phyloP scores from a whole-genome alignment of 192 early-diverging fungal genomes.

The Borealophlyctis nickersoniae region DNA sequence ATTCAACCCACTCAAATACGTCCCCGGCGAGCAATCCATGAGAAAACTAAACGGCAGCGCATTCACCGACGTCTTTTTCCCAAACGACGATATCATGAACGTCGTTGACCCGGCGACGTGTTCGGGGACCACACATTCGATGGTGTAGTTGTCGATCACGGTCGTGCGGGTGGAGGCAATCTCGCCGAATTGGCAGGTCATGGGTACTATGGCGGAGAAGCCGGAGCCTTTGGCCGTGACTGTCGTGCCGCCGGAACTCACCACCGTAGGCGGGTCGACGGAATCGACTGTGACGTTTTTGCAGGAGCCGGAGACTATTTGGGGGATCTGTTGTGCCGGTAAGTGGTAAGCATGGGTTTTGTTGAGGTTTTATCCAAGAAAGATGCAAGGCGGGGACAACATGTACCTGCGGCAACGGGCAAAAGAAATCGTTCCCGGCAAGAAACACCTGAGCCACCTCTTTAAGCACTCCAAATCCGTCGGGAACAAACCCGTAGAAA shows the following conservation, averaged over 20 bases:
- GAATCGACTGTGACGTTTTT: slow-evolving; percentile 10
- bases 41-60: slow-evolving; percentile 9
- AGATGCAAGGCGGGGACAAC: no score
- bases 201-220: not conserved
- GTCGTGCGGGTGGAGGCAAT: slow-evolving; percentile 1
- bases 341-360: no score
- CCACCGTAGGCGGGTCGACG: slow-evolving; percentile 5
- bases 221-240: slow-evolving; percentile 10
- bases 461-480: not conserved
- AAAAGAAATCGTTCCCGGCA: slow-evolving; percentile 19
- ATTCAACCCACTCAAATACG: slow-evolving; percentile 12
- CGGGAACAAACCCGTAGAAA: slow-evolving; percentile 15
- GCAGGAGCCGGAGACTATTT: slow-evolving; percentile 12
- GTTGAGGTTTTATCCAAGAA: no score
- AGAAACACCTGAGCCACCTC: not conserved
- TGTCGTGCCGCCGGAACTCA: not conserved
- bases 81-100: slow-evolving; percentile 11
- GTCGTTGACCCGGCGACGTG: slow-evolving; percentile 3
- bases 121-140: slow-evolving; percentile 11
- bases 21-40: slow-evolving; percentile 16
- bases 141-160: not conserved
- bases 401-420: slow-evolving; percentile 20
- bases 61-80: slow-evolving; percentile 5
- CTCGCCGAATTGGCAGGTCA: slow-evolving; percentile 19
- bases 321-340: no score